A percentile compares a stretch with the other conserved stretches of the same genome.
phyloP scores from a whole-genome alignment of 306 rosid genomes.

The Senna siamea region DNA sequence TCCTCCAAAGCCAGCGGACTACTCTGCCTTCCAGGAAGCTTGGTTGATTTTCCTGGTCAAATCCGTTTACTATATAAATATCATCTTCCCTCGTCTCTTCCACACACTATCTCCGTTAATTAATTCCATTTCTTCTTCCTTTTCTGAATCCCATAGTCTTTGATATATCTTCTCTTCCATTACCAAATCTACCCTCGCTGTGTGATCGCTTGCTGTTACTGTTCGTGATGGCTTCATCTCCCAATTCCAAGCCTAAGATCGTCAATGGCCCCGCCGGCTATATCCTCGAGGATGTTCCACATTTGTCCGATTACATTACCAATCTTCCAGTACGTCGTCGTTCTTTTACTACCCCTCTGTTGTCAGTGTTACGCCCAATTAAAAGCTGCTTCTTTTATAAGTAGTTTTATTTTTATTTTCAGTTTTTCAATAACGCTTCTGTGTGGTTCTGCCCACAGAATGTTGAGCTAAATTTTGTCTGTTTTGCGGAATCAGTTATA shows the following conservation, averaged over 20 bases:
- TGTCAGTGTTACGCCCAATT: constrained; percentile 33
- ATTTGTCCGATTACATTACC: constrained; percentile 70
- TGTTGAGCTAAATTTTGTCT: neutral
- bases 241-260: constrained; percentile 49
- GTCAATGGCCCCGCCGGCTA: constrained; percentile 63
- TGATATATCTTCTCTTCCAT: no score
- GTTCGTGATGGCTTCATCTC: constrained; percentile 47
- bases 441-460: no score
- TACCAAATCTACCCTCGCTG: no score
- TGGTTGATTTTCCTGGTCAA: constrained; percentile 18
- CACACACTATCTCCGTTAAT: constrained; percentile 6
- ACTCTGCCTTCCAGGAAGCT: constrained; percentile 12
- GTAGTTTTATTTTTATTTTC: neutral
- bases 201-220: neutral
- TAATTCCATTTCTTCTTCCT: neutral
- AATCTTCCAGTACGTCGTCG: constrained; percentile 70
- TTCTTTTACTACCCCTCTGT: neutral
- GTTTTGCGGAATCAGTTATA: neutral
- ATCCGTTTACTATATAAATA: constrained; percentile 32
- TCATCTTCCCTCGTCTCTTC: constrained; percentile 9
- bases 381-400: constrained; percentile 29
- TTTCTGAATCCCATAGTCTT: neutral
- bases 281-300: constrained; percentile 87
- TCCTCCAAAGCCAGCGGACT: neutral
- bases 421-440: neutral